Percentiles rank a stretch among this genome's conserved stretches.
Evolutionary conservation across 192 early-diverging fungal species (phyloP).

Genomic region (Coemansia sp.): DNA sequence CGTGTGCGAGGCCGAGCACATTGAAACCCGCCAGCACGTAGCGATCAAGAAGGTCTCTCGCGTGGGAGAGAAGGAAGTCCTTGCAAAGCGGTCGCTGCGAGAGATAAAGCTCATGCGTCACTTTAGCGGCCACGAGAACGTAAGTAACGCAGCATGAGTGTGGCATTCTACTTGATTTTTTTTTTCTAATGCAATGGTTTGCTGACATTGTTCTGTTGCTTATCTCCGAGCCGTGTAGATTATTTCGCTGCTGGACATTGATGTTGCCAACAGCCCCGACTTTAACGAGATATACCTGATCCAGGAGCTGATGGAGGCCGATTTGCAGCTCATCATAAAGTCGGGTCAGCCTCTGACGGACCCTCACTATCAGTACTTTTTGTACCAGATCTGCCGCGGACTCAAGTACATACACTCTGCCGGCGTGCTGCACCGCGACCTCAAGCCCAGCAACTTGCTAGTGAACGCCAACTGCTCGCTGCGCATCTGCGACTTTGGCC

Average conservation of each 20-base stretch:
- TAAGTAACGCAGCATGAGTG: conserved; percentile 13
- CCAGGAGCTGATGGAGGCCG: conserved; percentile 99
- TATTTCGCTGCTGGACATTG: conserved; percentile 90
- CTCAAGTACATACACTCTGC: conserved; percentile 99
- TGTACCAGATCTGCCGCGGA: conserved; percentile 96
- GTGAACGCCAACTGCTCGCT: conserved; percentile 93
- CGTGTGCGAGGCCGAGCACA: conserved; percentile 86
- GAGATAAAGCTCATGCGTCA: conserved; percentile 94
- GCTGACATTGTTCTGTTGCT: not conserved
- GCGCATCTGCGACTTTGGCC: conserved; percentile 98
- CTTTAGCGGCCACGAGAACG: conserved; percentile 94
- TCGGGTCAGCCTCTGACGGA: conserved; percentile 91
- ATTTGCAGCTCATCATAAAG: conserved; percentile 96
- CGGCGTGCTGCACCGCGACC: conserved; percentile 95
- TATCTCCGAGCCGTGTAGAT: conserved; percentile 62
- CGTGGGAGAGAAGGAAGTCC: conserved; percentile 83
- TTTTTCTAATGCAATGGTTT: not conserved
- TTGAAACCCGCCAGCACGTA: conserved; percentile 79
- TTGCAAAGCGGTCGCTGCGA: conserved; percentile 86
- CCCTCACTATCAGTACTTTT: conserved; percentile 98
- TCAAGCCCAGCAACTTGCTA: conserved; percentile 93
- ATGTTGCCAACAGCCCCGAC: conserved; percentile 78
- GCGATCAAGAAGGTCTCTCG: conserved; percentile 93
- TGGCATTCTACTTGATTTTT: not conserved
- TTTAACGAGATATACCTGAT: conserved; percentile 97